Conservation (phyloP, 2,329 filamentous ascomycete genomes). For the Escovopsis sp. region DNA sequence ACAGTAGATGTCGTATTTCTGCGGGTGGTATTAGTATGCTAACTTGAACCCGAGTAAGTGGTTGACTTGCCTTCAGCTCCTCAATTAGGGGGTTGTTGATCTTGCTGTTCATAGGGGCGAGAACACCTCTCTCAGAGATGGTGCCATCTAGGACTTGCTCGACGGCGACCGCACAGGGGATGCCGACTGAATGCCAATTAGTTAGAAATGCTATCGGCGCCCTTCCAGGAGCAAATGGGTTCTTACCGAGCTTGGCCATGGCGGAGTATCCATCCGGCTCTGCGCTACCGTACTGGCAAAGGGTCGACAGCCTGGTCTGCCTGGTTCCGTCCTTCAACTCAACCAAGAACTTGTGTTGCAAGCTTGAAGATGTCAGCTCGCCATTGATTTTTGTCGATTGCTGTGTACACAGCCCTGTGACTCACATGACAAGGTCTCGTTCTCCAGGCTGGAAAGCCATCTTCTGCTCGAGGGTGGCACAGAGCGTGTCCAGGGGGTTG, state of each 20-base stretch:
- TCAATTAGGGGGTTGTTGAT: conserved; percentile 62
- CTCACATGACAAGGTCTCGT: conserved; percentile 59
- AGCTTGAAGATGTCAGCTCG: conserved; percentile 8
- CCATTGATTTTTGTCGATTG: too few species aligned
- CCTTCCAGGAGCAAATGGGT: too few species aligned
- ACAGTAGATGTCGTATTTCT: too few species aligned
- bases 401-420: too few species aligned
- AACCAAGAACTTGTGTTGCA: conserved; percentile 73
- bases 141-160: conserved; percentile 65
- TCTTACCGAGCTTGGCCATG: conserved; percentile 57
- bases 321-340: conserved; percentile 65
- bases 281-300: conserved; percentile 58
- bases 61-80: conserved; percentile 44
- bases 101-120: conserved; percentile 2
- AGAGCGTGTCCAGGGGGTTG: conserved; percentile 82
- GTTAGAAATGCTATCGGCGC: too few species aligned
- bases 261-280: conserved; percentile 63
- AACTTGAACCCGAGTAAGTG: too few species aligned
- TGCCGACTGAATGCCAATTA: conserved; percentile 8
- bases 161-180: conserved; percentile 51
- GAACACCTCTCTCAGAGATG: conserved; percentile 29
- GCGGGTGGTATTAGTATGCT: too few species aligned
- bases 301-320: conserved; percentile 66
- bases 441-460: conserved; percentile 75
- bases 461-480: conserved; percentile 77